Base-by-base conservation (phyloP, 768 basidiomycete genomes). In the Sutorius australiensis region DNA sequence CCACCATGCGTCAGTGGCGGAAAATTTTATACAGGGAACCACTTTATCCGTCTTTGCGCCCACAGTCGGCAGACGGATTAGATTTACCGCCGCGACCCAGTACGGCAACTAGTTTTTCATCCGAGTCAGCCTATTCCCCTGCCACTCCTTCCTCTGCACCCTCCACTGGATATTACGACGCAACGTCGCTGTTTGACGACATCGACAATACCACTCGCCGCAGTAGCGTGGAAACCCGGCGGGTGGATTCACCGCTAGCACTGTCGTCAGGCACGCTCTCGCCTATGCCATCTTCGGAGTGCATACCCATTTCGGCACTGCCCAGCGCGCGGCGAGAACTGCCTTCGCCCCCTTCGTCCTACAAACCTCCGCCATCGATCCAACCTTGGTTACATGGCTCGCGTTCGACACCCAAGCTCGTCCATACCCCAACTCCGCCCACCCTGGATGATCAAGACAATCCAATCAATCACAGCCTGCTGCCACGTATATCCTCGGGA, bases 91-190 rank as follows among this genome's bases (percentile, higher is more conserved):
- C 63, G 32, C 59, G 61, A 38, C 69, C 57, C 1, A 64, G 49
- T 19, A 68, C 56, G 45, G 65, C 64, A 36, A 66, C 61, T 16
- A 82, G 78, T 49, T 78, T 80, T 37, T 75, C 77, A 11, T 72
- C 78, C 21, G 81, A 81, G 47, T 81, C 80, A 0, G 66, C 73
- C 3, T 72, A 68, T 57, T 78, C 72, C 53, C 75, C 77, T 5
- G 58, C 61, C n/a, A 71, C 73, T 0, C 70, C 68, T 1, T 62
- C 73, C 2, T 72, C 69, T 5, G 73, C 78, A 1, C 80, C 80
- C 12, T 75, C 79, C 0, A 59, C 65, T 0, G 61, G 59, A 17
- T 70, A 55, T 37, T 69, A 53, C 43, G 65, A 60, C 19, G 17
- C 33, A 3, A 47, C 58, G 0, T 58, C 58, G 1, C 54, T 59